Conservation (phyloP, 2,329 filamentous ascomycete species). For the Scorias spongiosa region DNA sequence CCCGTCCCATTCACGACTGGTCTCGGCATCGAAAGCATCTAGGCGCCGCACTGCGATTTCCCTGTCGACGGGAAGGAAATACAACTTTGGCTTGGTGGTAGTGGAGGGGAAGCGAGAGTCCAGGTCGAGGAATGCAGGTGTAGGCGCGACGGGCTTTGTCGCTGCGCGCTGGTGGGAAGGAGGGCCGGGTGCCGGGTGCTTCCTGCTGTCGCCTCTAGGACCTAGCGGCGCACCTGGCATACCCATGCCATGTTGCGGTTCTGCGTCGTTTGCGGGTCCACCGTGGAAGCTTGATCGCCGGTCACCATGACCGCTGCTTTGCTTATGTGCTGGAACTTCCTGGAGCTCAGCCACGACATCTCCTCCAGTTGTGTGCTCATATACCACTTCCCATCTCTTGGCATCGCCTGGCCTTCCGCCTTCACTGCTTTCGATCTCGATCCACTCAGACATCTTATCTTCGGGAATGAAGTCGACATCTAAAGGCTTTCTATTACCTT, state of each 20-base stretch:
- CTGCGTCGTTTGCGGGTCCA: neutral
- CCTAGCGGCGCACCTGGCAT: constrained; percentile 13
- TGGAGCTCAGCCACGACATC: constrained; percentile 26
- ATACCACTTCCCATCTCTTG: constrained; percentile 58
- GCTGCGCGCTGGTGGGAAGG: neutral
- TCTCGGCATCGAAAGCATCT: constrained; percentile 38
- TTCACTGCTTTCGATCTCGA: constrained; percentile 47
- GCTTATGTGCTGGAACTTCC: constrained; percentile 7
- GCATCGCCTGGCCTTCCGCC: constrained; percentile 25
- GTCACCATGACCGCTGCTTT: constrained; percentile 36
- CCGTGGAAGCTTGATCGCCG: constrained; percentile 23
- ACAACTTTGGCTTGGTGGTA: constrained; percentile 46
- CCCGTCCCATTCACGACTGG: constrained; percentile 26
- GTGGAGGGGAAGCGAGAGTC: constrained; percentile 48
- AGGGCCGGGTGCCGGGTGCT: constrained; percentile 1
- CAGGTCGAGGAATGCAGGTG: constrained; percentile 26
- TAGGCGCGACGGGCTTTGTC: constrained; percentile 5
- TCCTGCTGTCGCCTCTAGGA: constrained; percentile 5
- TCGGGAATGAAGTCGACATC: constrained; percentile 84
- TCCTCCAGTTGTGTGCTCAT: constrained; percentile 34
- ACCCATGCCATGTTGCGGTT: constrained; percentile 7
- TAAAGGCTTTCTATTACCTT: constrained; percentile 66
- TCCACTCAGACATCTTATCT: constrained; percentile 58
- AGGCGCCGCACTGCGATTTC: constrained; percentile 51
- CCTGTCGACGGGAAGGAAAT: constrained; percentile 49